Percentiles rank a stretch among this genome's conserved stretches.
Conservation (phyloP, 352 stramenopile genomes). For the Plasmopara viticola region DNA sequence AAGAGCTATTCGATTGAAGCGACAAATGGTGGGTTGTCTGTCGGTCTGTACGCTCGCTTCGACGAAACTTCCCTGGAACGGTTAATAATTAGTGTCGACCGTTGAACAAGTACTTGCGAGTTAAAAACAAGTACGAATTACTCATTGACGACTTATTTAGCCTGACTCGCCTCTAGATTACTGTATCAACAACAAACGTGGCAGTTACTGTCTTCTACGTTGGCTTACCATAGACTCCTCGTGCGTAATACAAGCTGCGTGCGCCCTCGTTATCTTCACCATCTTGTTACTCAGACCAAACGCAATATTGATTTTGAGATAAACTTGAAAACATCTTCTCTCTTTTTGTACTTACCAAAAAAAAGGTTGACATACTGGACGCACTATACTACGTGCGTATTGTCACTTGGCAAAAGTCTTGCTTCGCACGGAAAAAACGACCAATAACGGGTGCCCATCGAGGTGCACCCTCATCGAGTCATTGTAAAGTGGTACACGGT, state of each 20-base stretch:
- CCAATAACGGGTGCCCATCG: constrained; percentile 56
- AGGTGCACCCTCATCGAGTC: constrained; percentile 76
- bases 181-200: too few species aligned
- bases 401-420: constrained; percentile 80
- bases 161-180: too few species aligned
- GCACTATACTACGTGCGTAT: constrained; percentile 9
- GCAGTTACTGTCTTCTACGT: too few species aligned
- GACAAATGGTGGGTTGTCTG: constrained; percentile 11
- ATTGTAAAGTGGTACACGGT: constrained; percentile 70
- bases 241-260: too few species aligned
- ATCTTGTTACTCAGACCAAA: too few species aligned
- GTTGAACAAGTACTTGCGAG: constrained; percentile 1
- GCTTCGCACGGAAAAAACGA: constrained; percentile 71
- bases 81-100: constrained; percentile 4
- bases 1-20: constrained; percentile 19
- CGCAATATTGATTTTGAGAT: not conserved
- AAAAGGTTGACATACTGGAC: constrained; percentile 15
- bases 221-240: too few species aligned
- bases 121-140: not conserved
- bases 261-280: too few species aligned
- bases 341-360: constrained; percentile 13
- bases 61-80: constrained; percentile 25
- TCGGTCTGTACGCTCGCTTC: constrained; percentile 14
- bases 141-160: constrained; percentile 2
- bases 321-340: constrained; percentile 8